Evolutionary conservation across 805 yeast species (phyloP), one percentile per base, ranked within the genome.

Genomic region (Pichia californica): DNA sequence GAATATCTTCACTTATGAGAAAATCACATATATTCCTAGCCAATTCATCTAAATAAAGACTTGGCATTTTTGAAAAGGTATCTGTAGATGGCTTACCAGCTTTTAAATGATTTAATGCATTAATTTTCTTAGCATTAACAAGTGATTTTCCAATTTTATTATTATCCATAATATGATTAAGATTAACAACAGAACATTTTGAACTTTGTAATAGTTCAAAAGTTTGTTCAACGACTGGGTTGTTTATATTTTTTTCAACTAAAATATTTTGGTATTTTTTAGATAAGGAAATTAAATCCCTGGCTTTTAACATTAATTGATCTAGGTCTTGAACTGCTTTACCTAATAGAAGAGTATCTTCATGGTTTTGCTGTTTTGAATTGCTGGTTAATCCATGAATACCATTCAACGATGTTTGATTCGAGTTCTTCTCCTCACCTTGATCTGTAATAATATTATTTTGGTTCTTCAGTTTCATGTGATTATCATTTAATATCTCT

Each of bases 11-110:
- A 48, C 62, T 60, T 9, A 67, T 63, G 9, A 85, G 65, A 59
- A 78, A 88, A 52, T 85, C 95, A 32, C 87, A 80, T 3, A 91
- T 57, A 54, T 87, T 89, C 41, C 95, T 71, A 0, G 96, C 76
- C 15, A 88, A 64, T 54, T 88, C 96, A 46, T 78, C 77, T 25
- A 74, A 43, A 47, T 63, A 65, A 11, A 61, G 37, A 9, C 39
- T 40, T 5, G 61, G 52, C 5, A 51, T 43, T 7, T 52, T 52
- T 28, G 49, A 42, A 28, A 45, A 44, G 6, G 48, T 48, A 9
- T 31, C 29, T 1, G 20, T 18, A 6, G 45, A 36, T 1, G 41
- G 26, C 27, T 40, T 44, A 2, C 37, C 47, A 2, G 28, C 31
- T 31, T 52, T 59, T 29, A 59, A 43, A 33, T 23, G 45, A 16